Evolutionary conservation across 2,329 filamentous ascomycete species (phyloP), one percentile per base, ranked within the genome.

Genomic region (Helotiales sp.): DNA sequence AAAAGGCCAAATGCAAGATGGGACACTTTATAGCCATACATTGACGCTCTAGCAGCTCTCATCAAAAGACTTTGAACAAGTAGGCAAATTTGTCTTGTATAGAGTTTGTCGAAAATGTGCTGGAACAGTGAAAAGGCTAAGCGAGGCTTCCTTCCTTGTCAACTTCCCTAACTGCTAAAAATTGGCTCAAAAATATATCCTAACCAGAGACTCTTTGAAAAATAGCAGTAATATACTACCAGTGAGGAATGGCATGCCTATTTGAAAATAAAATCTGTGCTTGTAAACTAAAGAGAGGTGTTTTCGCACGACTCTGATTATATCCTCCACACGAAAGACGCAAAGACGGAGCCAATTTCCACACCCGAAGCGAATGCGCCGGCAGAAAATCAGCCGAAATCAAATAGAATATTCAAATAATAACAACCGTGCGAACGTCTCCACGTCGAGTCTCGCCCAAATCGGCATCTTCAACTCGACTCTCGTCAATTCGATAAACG

Each of bases 401-500:
- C 17, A 45, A 20, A 20, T 45, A 20, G 8, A 20, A 20, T 7
- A 3, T n/a, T 57, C 10, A 58, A 7, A 58, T 20, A 40, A 58
- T 58, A 10, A n/a, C 8, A 28, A 26, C 24, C 26, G 22, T 37
- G 7, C 55, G 55, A 43, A 58, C 20, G 4, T 17, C n/a, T 26
- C 22, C 55, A 10, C 15, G n/a, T 11, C 11, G 15, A 43, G 3
- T 43, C 10, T 26, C 24, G 20, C 22, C 55, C 34, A 58, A 43
- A 58, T 13, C 15, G 10, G 34, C n/a, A 4, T 26, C 55, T 20
- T 32, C 22, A 43, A 15, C 13, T n/a, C 30, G n/a, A n/a, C 15
- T 43, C 1, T 58, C 32, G 8, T 58, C 24, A 59, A 52, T 32
- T 45, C 52, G 57, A 54, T 60, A 64, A 52, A 64, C 45, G 26